Conservation (phyloP, 306 rosid species). For the Coriaria nepalensis region DNA sequence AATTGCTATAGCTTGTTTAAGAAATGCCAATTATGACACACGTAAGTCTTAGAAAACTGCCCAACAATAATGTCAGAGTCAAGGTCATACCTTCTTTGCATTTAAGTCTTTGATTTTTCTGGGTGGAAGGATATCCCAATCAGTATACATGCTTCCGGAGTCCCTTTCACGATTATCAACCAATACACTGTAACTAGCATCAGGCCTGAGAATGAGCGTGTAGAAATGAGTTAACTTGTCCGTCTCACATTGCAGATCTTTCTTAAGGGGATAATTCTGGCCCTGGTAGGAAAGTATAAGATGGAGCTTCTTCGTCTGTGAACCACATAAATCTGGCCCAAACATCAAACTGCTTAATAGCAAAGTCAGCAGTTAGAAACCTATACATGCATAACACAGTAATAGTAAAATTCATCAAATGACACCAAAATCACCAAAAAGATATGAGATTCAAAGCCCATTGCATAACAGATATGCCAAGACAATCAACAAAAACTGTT, state of each 20-base stretch:
- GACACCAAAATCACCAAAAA: no score
- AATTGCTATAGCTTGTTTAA: no score
- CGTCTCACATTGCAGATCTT: constrained; percentile 86
- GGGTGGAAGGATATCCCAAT: constrained; percentile 99
- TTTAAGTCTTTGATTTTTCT: constrained; percentile 68
- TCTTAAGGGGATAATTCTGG: constrained; percentile 90
- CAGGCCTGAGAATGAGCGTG: constrained; percentile 84
- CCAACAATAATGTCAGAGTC: not conserved
- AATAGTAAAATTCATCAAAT: no score
- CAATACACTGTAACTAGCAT: constrained; percentile 72
- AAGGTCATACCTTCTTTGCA: constrained; percentile 37
- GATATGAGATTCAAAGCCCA: no score
- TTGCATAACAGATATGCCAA: no score
- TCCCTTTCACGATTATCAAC: constrained; percentile 87
- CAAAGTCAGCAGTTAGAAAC: not conserved
- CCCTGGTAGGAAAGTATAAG: constrained; percentile 85
- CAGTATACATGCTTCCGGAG: constrained; percentile 86
- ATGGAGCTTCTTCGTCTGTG: constrained; percentile 89
- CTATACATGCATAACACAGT: no score
- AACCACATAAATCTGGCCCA: constrained; percentile 96
- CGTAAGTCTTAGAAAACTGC: not conserved
- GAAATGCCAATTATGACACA: no score
- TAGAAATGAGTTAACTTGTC: constrained; percentile 95
- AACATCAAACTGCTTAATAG: constrained; percentile 55
- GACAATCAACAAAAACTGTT: no score